Percentiles rank a stretch among this genome's conserved stretches.
phyloP scores from a whole-genome alignment of 2,329 filamentous ascomycete species.

The Penicillium sclerotiorum region DNA sequence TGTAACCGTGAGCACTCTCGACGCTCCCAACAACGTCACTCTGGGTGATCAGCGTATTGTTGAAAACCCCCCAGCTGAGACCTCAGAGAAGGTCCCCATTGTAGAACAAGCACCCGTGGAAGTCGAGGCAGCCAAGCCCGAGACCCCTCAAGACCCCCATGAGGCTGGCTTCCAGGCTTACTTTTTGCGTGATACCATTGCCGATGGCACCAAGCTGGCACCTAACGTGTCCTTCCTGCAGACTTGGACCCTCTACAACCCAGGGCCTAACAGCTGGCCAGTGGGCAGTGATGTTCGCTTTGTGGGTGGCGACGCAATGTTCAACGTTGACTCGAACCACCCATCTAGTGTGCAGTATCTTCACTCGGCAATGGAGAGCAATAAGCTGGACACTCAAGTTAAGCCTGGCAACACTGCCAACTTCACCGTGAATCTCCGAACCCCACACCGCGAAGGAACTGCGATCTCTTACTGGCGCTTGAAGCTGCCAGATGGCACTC shows the following conservation, averaged over 20 bases:
- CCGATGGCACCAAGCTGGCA: constrained; percentile 73
- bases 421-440: constrained; percentile 84
- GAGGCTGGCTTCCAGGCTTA: constrained; percentile 54
- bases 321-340: constrained; percentile 78
- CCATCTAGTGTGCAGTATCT: constrained; percentile 79
- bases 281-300: constrained; percentile 87
- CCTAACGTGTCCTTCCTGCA: constrained; percentile 79
- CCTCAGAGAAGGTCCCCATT: constrained; percentile 27
- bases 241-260: constrained; percentile 88
- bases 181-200: constrained; percentile 77
- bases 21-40: constrained; percentile 66
- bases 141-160: not conserved
- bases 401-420: constrained; percentile 72
- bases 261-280: constrained; percentile 78
- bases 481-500: constrained; percentile 74
- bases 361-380: constrained; percentile 78
- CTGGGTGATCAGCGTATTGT: constrained; percentile 68
- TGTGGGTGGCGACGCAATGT: constrained; percentile 95
- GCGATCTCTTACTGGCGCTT: constrained; percentile 96
- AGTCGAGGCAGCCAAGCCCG: constrained; percentile 37
- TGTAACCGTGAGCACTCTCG: constrained; percentile 81
- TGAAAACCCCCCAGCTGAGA: no score
- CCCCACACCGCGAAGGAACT: constrained; percentile 74
- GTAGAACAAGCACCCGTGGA: constrained; percentile 23
- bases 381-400: constrained; percentile 69